A percentile compares a stretch with the other conserved stretches of the same genome.
These are phyloP conservation scores for Parastagonospora avenae DNA, from an alignment of 2,329 filamentous ascomycete genomes.

Conservation along the genomic window DNA sequence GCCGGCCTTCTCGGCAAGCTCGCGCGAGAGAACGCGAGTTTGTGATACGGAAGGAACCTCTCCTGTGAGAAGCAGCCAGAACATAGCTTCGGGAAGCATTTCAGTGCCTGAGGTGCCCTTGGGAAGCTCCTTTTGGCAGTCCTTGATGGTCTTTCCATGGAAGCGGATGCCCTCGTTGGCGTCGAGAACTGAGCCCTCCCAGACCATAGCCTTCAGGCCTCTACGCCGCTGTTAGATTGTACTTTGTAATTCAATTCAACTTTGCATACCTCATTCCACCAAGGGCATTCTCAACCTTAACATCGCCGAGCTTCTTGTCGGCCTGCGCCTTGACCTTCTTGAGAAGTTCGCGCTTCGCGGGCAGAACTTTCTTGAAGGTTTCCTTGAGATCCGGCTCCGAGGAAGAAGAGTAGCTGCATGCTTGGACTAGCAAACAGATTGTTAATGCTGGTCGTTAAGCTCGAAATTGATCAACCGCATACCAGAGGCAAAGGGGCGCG, in stretches of 20 bases:
- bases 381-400: constrained; percentile 89
- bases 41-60: constrained; percentile 84
- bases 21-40: constrained; percentile 78
- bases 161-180: constrained; percentile 97
- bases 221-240: constrained; percentile 39
- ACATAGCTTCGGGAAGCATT: constrained; percentile 99
- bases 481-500: constrained; percentile 44
- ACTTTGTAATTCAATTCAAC: not conserved
- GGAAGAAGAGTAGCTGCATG: constrained; percentile 70
- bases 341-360: constrained; percentile 88
- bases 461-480: constrained; percentile 30
- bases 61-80: constrained; percentile 96
- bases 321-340: constrained; percentile 90
- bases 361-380: constrained; percentile 81
- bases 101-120: constrained; percentile 92
- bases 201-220: constrained; percentile 96
- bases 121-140: constrained; percentile 91
- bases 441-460: constrained; percentile 15
- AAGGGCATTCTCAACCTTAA: constrained; percentile 92
- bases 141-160: constrained; percentile 96
- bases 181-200: constrained; percentile 97
- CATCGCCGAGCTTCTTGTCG: constrained; percentile 83
- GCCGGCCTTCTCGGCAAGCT: constrained; percentile 83
- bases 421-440: constrained; percentile 38
- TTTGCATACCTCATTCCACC: constrained; percentile 80